phyloP scores from a whole-genome alignment of 441 rosid species.

The Brassica balearica region DNA sequence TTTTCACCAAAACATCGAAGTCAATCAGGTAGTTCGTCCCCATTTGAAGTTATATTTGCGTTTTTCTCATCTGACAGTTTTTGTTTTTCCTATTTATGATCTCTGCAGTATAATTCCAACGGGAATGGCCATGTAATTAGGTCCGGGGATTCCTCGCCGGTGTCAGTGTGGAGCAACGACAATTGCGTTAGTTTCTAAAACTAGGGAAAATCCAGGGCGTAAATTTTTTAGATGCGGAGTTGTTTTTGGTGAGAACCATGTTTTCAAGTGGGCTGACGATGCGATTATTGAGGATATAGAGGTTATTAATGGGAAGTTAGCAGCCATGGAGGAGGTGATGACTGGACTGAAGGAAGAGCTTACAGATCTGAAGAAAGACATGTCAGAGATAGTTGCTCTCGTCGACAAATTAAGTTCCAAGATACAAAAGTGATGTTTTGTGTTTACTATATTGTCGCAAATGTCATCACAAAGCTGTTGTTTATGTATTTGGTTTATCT shows the following conservation, averaged over 20 bases:
- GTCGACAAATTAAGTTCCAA: neutral
- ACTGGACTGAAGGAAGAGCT: neutral
- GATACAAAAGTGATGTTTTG: too few species aligned
- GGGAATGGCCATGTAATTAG: neutral
- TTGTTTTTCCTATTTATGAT: too few species aligned
- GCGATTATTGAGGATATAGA: neutral
- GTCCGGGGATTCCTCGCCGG: neutral
- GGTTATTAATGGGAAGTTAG: neutral
- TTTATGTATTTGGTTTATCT: too few species aligned
- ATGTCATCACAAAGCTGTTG: too few species aligned
- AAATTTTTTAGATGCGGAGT: neutral
- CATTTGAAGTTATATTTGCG: too few species aligned
- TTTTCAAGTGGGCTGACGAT: neutral
- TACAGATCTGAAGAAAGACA: neutral
- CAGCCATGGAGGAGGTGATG: neutral
- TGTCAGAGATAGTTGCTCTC: neutral
- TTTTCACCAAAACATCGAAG: too few species aligned
- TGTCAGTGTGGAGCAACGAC: neutral
- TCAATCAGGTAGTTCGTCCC: too few species aligned
- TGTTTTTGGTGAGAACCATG: neutral
- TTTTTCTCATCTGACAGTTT: too few species aligned
- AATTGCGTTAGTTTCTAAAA: too few species aligned
- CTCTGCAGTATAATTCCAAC: too few species aligned
- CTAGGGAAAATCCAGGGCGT: neutral
- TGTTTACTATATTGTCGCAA: too few species aligned